A percentile compares a stretch with the other conserved stretches of the same genome.
Evolutionary conservation across 73 alveolate genomes (phyloP).

Genomic region (Effrenium voratum): DNA sequence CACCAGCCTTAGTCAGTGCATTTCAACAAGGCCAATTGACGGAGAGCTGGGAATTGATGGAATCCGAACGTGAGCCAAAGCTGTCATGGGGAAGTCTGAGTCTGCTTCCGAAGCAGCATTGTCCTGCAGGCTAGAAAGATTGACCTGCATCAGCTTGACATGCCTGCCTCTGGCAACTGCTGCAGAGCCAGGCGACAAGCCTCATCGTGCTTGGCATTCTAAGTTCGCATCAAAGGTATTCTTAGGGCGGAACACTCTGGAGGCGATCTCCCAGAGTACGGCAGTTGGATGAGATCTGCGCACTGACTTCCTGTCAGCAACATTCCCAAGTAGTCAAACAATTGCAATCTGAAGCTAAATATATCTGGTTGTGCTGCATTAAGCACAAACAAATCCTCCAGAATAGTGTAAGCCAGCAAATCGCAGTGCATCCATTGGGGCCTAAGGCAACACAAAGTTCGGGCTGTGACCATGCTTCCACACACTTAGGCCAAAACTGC

Average conservation of each 20-base stretch:
- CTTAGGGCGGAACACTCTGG: conserved; percentile 24
- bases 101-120: too few relatives aligned
- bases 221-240: background rate
- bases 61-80: too few relatives aligned
- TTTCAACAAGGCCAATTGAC: background rate
- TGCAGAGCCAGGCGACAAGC: conserved; percentile 12
- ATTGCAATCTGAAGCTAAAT: background rate
- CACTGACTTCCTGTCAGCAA: conserved; percentile 32
- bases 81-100: too few relatives aligned
- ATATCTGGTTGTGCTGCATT: background rate
- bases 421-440: conserved; percentile 81
- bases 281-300: conserved; percentile 58
- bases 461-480: too few relatives aligned
- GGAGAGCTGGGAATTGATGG: too few relatives aligned
- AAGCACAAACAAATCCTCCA: conserved; percentile 10
- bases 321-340: background rate
- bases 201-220: background rate
- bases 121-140: too few relatives aligned
- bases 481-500: too few relatives aligned
- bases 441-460: background rate
- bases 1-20: conserved; percentile 10
- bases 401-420: background rate
- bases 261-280: conserved; percentile 36
- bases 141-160: too few relatives aligned
- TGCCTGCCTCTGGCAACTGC: conserved; percentile 57